Evolutionary conservation across 2,329 filamentous ascomycete species (phyloP).

Genomic region (Lojkania enalia): DNA sequence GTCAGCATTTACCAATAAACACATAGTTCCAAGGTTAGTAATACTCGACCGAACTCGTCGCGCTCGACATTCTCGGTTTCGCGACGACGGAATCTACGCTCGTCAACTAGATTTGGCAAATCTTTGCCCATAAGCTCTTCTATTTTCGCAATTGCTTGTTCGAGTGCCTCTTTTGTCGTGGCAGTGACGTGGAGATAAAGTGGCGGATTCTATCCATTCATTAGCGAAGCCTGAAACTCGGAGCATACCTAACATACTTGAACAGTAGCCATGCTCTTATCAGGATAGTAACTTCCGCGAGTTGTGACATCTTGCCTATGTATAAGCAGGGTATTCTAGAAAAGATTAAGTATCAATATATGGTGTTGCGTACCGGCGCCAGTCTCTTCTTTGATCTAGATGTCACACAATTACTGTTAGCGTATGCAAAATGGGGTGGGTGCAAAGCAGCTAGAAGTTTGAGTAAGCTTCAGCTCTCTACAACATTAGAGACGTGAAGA

Average conservation of each 20-base stretch:
- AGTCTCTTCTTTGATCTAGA: conserved; percentile 99
- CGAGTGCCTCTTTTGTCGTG: conserved; percentile 87
- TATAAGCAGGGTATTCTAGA: conserved; percentile 63
- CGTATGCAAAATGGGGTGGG: conserved; percentile 76
- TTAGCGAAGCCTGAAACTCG: not conserved
- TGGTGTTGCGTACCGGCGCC: conserved; percentile 96
- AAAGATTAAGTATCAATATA: conserved; percentile 63
- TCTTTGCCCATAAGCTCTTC: conserved; percentile 96
- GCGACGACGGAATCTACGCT: conserved; percentile 84
- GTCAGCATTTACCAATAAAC: conserved; percentile 25
- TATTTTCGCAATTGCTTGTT: conserved; percentile 83
- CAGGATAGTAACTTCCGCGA: conserved; percentile 92
- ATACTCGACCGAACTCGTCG: conserved; percentile 86
- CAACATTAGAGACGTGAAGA: conserved; percentile 40
- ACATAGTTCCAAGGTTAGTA: not conserved
- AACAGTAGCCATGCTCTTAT: conserved; percentile 95
- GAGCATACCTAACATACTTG: conserved; percentile 59
- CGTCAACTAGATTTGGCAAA: conserved; percentile 91
- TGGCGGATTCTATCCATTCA: conserved; percentile 73
- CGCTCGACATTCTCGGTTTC: conserved; percentile 81
- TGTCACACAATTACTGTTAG: conserved; percentile 87
- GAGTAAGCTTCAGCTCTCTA: conserved; percentile 53
- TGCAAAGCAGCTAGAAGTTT: conserved; percentile 46
- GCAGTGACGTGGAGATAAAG: conserved; percentile 95
- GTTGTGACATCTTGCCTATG: conserved; percentile 93